Evolutionary conservation across 2,329 filamentous ascomycete species (phyloP), one percentile per base, ranked within the genome.

Genomic region (Mollisia scopiformis): DNA sequence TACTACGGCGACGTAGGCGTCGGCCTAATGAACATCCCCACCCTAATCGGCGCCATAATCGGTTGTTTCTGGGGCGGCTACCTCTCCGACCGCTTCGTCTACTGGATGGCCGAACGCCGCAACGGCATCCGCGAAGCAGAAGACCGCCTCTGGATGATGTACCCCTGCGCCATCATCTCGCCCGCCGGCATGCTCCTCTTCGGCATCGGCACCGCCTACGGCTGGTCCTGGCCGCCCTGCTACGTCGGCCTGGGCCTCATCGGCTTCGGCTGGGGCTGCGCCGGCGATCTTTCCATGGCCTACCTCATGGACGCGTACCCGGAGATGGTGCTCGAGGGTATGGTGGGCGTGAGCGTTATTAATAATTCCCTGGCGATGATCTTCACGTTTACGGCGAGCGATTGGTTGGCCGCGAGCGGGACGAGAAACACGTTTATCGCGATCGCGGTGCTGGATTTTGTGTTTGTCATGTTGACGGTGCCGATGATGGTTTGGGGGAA

Each of bases 251-350:
- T 86, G 0, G 84, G 80, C 3, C 80, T 85, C 64, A 85, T 85
- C 28, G 84, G 84, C 4, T 86, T 86, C 57, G 84, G 84, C 2
- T 86, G 83, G 71, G 84, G 84, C 7, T 85, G 83, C 54, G 82
- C 82, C 2, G 84, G 84, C 6, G 84, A 86, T 70, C 69, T 86
- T 59, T 77, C 78, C 57, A 78, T 83, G 75, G 80, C 82, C 0
- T 85, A 85, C 61, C 73, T 84, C 4, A 82, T 82, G 65, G 83
- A 85, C 61, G 79, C 79, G 3, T 85, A 85, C 60, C 82, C 82
- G 0, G 82, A 84, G 33, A 84, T 84, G 77, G 78, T 85, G 6
- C 72, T 85, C 2, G 82, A 85, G 65, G 83, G 83, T 28, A 85
- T 85, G 82, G 83, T 84, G 1, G 82, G 82, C 6, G 82, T 85